Percentiles rank a stretch among this genome's conserved stretches.
These are phyloP conservation scores for Pseudogymnoascus pannorum DNA, from an alignment of 2,329 filamentous ascomycete genomes.

Conservation along the genomic window DNA sequence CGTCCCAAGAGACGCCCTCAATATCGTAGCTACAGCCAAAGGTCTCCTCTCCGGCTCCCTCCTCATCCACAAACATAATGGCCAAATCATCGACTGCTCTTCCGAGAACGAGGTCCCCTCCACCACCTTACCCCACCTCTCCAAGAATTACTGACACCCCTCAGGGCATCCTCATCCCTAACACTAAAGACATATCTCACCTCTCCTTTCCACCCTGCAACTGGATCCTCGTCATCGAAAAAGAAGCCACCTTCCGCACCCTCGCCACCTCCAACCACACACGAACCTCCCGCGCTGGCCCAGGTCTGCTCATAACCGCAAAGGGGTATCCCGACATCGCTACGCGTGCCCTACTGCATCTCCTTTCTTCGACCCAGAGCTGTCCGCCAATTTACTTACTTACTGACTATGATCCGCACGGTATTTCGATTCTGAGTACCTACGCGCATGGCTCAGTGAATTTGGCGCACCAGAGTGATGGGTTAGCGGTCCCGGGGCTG, in stretches of 20 bases:
- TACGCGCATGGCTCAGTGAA: conserved; percentile 64
- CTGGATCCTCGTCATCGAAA: conserved; percentile 72
- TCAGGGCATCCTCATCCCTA: conserved; percentile 57
- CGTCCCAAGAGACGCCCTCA: conserved; percentile 56
- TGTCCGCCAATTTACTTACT: conserved; percentile 51
- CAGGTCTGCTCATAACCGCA: conserved; percentile 64
- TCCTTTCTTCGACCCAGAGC: conserved; percentile 40
- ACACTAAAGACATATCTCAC: conserved; percentile 38
- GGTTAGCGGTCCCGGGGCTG: conserved; percentile 43
- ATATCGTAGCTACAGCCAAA: conserved; percentile 70
- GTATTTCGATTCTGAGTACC: conserved; percentile 63
- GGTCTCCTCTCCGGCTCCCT: conserved; percentile 59
- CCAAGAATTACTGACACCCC: conserved; percentile 5
- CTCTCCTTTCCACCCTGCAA: conserved; percentile 42
- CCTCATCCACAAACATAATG: conserved; percentile 38
- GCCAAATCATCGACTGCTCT: conserved; percentile 33
- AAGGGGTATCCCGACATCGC: conserved; percentile 77
- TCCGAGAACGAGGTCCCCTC: conserved; percentile 33
- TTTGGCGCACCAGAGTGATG: conserved; percentile 50
- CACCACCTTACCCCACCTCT: neutral
- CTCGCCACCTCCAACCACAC: conserved; percentile 52
- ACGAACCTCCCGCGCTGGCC: conserved; percentile 38
- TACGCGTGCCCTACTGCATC: conserved; percentile 57
- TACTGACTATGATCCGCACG: conserved; percentile 71
- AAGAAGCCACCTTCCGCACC: conserved; percentile 74